Base-by-base conservation (phyloP, 805 yeast species). In the Kuraishia capsulata region DNA sequence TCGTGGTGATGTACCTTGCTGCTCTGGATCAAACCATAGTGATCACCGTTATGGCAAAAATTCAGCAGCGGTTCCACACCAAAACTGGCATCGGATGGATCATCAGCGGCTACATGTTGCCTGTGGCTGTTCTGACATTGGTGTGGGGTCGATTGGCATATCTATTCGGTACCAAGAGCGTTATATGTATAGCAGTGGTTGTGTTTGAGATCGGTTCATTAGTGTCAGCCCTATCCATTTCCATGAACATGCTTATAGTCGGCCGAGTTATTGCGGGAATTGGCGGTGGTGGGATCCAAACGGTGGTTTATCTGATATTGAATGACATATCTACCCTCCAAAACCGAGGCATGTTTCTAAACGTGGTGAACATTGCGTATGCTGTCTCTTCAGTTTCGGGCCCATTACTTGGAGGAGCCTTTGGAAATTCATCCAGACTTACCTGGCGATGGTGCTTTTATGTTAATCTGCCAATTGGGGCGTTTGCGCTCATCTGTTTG, bases 361-460 rank as follows among this genome's bases (percentile, higher is more conserved):
- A 64, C 20, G 45, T 64, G 3, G 53, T 69, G 14, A 70, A 69
- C 1, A 55, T 65, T 3, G 65, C 73, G 1, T 75, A 65, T 44
- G 70, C 73, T 2, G 57, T 72, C 3, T 69, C 80, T 0, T 64
- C 73, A 4, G 78, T 73, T 6, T 45, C 65, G 17, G 87, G 87
- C 1, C 88, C 88, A 0, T 61, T 78, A 33, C 51, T 81, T 14
- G 86, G 86, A 14, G 87, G 87, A 28, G 77, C 76, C 0, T 71
- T 81, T 41, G 43, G 47, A 18, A 41, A 38, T 17, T 67, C 81
- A 3, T 59, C 73, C 2, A 59, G 68, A 39, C 73, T 68, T 3
- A 59, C 76, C 14, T 81, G 88, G 88, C 64, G 88, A 49, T 80
- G 88, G 86, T 76, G 85, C 48, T 82, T 80, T 52, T 82, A 75